Evolutionary conservation across 2,329 filamentous ascomycete genomes (phyloP).

Genomic region (Microdochium paspali): DNA sequence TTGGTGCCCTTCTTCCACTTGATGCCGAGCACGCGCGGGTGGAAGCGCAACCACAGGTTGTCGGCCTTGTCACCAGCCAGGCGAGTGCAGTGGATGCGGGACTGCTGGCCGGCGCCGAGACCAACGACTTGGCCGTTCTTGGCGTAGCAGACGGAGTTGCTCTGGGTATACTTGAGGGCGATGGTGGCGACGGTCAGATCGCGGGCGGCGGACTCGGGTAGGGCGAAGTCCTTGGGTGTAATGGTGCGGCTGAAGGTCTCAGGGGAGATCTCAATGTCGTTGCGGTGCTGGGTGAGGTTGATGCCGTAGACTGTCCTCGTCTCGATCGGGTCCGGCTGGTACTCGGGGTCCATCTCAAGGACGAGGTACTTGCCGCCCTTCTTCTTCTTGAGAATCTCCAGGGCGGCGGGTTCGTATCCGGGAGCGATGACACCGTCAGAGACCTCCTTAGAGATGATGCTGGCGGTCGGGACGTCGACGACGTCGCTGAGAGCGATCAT

Average conservation of each 20-base stretch:
- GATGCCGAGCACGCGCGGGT: constrained; percentile 76
- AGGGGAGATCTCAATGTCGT: constrained; percentile 79
- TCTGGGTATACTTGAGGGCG: constrained; percentile 96
- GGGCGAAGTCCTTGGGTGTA: constrained; percentile 69
- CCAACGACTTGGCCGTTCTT: constrained; percentile 89
- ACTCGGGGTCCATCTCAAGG: constrained; percentile 86
- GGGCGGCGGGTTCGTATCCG: constrained; percentile 72
- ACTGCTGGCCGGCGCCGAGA: constrained; percentile 93
- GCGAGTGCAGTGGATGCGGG: constrained; percentile 95
- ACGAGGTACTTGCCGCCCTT: constrained; percentile 97
- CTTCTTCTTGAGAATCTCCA: constrained; percentile 93
- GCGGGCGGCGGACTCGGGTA: constrained; percentile 74
- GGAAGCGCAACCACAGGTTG: constrained; percentile 99
- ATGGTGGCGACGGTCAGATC: constrained; percentile 95
- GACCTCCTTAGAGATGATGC: constrained; percentile 96
- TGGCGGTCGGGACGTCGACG: constrained; percentile 87
- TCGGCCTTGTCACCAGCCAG: constrained; percentile 97
- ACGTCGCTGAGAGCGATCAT: constrained; percentile 87
- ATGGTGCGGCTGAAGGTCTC: constrained; percentile 79
- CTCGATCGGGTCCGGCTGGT: constrained; percentile 73
- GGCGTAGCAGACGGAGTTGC: constrained; percentile 97
- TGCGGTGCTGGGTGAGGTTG: constrained; percentile 81
- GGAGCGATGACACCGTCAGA: constrained; percentile 95
- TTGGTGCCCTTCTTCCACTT: constrained; percentile 98
- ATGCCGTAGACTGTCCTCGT: constrained; percentile 84